phyloP scores from a whole-genome alignment of 2,329 filamentous ascomycete species.

The Phyllosticta citribraziliensis region DNA sequence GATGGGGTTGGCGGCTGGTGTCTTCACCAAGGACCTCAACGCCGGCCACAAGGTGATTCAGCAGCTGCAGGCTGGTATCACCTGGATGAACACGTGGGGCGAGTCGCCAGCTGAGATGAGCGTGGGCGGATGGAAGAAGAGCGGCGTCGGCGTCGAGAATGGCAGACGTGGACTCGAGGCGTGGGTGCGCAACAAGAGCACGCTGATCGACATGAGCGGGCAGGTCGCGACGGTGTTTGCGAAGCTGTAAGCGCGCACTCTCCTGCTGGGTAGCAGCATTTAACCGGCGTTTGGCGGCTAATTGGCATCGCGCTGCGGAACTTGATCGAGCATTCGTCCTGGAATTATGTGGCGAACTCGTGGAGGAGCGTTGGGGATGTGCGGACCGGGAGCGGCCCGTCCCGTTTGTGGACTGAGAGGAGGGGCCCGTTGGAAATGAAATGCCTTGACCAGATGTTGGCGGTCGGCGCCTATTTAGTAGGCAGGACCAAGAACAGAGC shows the following conservation, averaged over 20 bases:
- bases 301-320: background rate
- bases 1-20: constrained; percentile 72
- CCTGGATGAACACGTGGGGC: constrained; percentile 92
- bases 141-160: constrained; percentile 80
- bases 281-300: constrained; percentile 1
- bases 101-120: constrained; percentile 87
- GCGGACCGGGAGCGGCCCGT: background rate
- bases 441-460: background rate
- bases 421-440: background rate
- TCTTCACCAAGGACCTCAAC: constrained; percentile 69
- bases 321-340: background rate
- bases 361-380: background rate
- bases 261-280: constrained; percentile 2
- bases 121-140: constrained; percentile 86
- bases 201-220: constrained; percentile 71
- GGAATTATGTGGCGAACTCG: background rate
- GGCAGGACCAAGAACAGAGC: background rate
- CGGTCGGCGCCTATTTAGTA: background rate
- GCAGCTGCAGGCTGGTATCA: constrained; percentile 72
- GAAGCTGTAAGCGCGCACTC: constrained; percentile 43
- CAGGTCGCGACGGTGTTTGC: constrained; percentile 62
- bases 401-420: background rate
- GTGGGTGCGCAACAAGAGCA: constrained; percentile 83
- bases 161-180: constrained; percentile 68
- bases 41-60: constrained; percentile 61